These are phyloP conservation scores for Panaeolus papilionaceus DNA, from an alignment of 768 basidiomycete genomes.

Conservation along the genomic window DNA sequence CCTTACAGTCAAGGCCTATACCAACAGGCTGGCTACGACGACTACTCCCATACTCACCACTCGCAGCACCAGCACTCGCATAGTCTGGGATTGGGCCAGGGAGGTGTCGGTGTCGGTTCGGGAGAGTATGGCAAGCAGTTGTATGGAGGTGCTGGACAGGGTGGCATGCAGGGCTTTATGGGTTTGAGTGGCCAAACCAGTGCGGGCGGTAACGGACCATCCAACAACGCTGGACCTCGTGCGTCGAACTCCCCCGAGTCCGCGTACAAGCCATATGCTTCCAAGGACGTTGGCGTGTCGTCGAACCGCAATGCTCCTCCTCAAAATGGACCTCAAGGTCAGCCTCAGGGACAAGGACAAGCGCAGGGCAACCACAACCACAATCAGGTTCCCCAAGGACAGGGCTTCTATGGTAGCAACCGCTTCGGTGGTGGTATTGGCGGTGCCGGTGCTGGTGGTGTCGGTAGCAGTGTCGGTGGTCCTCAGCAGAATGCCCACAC, in stretches of 20 bases:
- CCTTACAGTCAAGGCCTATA: constrained; percentile 71
- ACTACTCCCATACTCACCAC: constrained; percentile 60
- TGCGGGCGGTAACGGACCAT: constrained; percentile 42
- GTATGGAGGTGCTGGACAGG: constrained; percentile 54
- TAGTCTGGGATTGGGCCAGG: constrained; percentile 49
- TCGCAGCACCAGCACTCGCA: constrained; percentile 64
- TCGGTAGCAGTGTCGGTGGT: constrained; percentile 43
- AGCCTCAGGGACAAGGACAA: constrained; percentile 56
- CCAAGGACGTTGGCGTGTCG: constrained; percentile 65
- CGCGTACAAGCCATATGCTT: constrained; percentile 77
- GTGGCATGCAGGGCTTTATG: constrained; percentile 76
- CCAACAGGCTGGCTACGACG: constrained; percentile 58
- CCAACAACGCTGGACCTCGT: constrained; percentile 52
- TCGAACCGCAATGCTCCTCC: constrained; percentile 50
- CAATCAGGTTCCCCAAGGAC: constrained; percentile 47
- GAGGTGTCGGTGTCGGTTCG: constrained; percentile 41
- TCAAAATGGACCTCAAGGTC: constrained; percentile 55
- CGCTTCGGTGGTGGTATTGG: constrained; percentile 47
- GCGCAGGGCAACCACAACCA: constrained; percentile 44
- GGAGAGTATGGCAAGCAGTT: constrained; percentile 52
- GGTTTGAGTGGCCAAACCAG: constrained; percentile 59
- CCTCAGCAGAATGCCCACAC: constrained; percentile 50
- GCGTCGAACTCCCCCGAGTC: constrained; percentile 71
- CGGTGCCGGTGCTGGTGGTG: constrained; percentile 41
- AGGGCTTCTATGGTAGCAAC: constrained; percentile 55